Base-by-base conservation (phyloP, 2,329 filamentous ascomycete genomes). In the Teratosphaeria epicoccoides region DNA sequence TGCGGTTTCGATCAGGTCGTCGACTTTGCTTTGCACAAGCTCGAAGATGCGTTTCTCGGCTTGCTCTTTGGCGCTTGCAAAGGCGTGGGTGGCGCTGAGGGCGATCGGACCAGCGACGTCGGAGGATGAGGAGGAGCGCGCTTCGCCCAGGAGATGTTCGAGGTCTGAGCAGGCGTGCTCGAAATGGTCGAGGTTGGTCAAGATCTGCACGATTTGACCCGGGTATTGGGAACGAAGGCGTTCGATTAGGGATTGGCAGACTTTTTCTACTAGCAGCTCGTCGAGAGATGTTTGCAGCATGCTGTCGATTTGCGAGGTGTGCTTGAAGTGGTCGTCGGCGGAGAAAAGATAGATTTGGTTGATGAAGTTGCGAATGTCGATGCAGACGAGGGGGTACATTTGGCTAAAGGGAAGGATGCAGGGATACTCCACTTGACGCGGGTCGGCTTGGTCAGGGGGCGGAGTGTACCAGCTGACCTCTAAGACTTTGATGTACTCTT, bases 341-440 rank as follows among this genome's bases (percentile, higher is more conserved):
- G 88, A 89, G 71, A 97, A 98, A 69, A 94, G 90, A 69, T 97
- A 97, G 63, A 98, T 97, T 65, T 97, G 90, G 68, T 96, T 96
- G 54, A 97, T 75, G 68, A 98, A 97, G 68, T 96, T 96, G 40
- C 91, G 82, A 61, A 98, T 96, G 64, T 97, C 89, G 66, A 97
- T 97, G 73, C 93, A 98, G 71, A 93, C 56, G 26, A 97, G 77
- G 1, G 93, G 91, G 66, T 98, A 98, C 93, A 98, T 98, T 63
- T 97, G 90, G 11, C 90, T 96, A 68, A 98, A 98, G 0, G 93
- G 94, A 1, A 98, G 75, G n/a, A 96, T 88, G 61, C 86, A 94
- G 4, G 93, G 94, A 66, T 76, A 90, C 79, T 78, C 83, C 61
- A 95, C 78, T 59, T 93, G 82, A 14, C 17, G 24, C 25, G 79